Conservation (phyloP, 345 rosid genomes). For the Arabidopsis arenosa region DNA sequence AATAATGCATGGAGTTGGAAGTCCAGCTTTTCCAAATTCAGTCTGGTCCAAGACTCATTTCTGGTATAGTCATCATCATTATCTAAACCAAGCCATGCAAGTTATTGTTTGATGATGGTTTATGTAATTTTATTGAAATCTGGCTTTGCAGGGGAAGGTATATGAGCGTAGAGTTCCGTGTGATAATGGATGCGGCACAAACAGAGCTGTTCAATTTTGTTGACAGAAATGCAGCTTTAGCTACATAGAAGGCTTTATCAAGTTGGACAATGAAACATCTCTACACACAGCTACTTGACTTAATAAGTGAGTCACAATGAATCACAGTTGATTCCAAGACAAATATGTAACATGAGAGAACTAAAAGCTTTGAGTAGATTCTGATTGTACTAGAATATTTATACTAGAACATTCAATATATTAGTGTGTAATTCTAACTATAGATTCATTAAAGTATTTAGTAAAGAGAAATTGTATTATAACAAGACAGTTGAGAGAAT, state of each 20-base stretch:
- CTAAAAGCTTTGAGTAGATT: not conserved
- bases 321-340: not conserved
- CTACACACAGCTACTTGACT: slow-evolving; percentile 10
- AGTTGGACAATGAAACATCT: not conserved
- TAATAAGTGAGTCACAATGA: not conserved
- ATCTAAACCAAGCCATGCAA: slow-evolving; percentile 27
- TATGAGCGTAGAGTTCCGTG: slow-evolving; percentile 64
- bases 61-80: slow-evolving; percentile 59
- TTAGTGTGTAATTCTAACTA: not conserved
- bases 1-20: slow-evolving; percentile 91
- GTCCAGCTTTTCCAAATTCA: slow-evolving; percentile 85
- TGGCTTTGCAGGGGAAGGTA: slow-evolving; percentile 77
- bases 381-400: not conserved
- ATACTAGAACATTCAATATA: not conserved
- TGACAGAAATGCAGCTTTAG: slow-evolving; percentile 41
- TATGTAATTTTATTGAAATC: slow-evolving; percentile 7
- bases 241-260: slow-evolving; percentile 3
- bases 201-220: slow-evolving; percentile 56
- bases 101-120: slow-evolving; percentile 1
- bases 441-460: not conserved
- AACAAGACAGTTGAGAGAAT: not conserved
- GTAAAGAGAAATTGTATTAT: not conserved
- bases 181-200: slow-evolving; percentile 83
- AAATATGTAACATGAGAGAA: slow-evolving; percentile 2
- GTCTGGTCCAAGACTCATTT: slow-evolving; percentile 90